Percentiles rank a stretch among this genome's conserved stretches.
Conservation (phyloP, 2,329 filamentous ascomycete genomes). For the Calonectria crousiana region DNA sequence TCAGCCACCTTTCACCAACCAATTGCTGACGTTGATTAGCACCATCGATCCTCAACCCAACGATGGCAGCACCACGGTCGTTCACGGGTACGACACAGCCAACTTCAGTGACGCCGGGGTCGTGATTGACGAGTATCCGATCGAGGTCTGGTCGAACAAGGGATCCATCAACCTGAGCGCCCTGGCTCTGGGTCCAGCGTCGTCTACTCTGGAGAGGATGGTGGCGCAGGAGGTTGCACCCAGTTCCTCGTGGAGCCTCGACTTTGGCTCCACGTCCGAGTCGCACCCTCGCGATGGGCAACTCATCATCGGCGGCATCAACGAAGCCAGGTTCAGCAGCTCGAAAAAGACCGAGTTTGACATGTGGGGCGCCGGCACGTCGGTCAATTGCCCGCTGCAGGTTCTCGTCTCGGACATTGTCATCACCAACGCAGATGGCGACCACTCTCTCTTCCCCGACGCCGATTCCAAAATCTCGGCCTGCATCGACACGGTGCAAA, state of each 20-base stretch:
- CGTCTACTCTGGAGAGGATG: constrained; percentile 7
- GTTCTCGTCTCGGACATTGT: constrained; percentile 19
- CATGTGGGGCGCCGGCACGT: constrained; percentile 23
- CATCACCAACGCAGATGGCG: constrained; percentile 17
- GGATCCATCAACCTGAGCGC: constrained; percentile 14
- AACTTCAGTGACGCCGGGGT: constrained; percentile 17
- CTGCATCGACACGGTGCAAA: constrained; percentile 23
- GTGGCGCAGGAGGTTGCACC: constrained; percentile 2
- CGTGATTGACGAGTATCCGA: neutral
- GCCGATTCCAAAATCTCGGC: constrained; percentile 17
- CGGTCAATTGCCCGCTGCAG: constrained; percentile 20
- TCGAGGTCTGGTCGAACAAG: constrained; percentile 19
- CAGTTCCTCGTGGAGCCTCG: constrained; percentile 11
- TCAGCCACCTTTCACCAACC: too few relatives aligned
- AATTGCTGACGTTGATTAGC: neutral
- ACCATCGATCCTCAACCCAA: neutral
- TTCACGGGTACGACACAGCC: constrained; percentile 16
- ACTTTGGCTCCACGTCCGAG: constrained; percentile 21
- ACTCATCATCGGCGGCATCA: constrained; percentile 21
- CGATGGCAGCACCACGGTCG: constrained; percentile 15
- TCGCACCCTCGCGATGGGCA: constrained; percentile 17
- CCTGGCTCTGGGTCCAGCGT: constrained; percentile 12
- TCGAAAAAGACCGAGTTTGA: constrained; percentile 11
- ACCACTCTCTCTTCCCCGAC: constrained; percentile 20
- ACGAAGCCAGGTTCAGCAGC: constrained; percentile 17